These are phyloP conservation scores for Melanogaster broomeanus DNA, from an alignment of 768 basidiomycete species.

Conservation along the genomic window DNA sequence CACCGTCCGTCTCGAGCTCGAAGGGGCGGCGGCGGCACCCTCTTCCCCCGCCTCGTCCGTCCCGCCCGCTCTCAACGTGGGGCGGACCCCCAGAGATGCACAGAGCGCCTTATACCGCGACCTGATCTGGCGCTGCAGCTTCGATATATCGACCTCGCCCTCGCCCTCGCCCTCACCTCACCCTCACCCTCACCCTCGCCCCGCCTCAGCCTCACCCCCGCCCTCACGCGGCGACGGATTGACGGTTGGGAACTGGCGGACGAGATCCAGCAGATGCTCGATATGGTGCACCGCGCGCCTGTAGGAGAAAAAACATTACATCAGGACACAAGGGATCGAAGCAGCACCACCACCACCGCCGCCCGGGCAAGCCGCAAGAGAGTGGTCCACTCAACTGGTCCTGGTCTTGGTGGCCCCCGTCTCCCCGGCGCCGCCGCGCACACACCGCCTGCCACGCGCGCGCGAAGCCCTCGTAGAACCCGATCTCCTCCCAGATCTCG, in stretches of 20 bases:
- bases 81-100: slow-evolving; percentile 71
- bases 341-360: too few species aligned
- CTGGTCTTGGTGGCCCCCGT: too few species aligned
- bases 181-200: too few species aligned
- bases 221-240: too few species aligned
- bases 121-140: slow-evolving; percentile 80
- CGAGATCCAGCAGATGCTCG: slow-evolving; percentile 66
- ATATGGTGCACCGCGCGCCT: slow-evolving; percentile 68
- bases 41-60: slow-evolving; percentile 8
- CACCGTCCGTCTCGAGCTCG: slow-evolving; percentile 1
- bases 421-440: slow-evolving; percentile 32
- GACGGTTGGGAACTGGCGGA: slow-evolving; percentile 70
- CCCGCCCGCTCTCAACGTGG: slow-evolving; percentile 36
- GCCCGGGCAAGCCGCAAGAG: too few species aligned
- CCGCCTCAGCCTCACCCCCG: too few species aligned
- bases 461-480: slow-evolving; percentile 89
- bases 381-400: slow-evolving; percentile 62
- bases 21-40: slow-evolving; percentile 1
- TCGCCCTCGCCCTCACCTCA: too few species aligned
- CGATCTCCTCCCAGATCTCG: slow-evolving; percentile 97
- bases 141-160: slow-evolving; percentile 66
- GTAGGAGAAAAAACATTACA: background rate
- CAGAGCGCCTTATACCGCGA: slow-evolving; percentile 89
- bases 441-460: slow-evolving; percentile 63
- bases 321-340: too few species aligned